phyloP scores from a whole-genome alignment of 257 asterid genomes.

The Leonotis leonurus region DNA sequence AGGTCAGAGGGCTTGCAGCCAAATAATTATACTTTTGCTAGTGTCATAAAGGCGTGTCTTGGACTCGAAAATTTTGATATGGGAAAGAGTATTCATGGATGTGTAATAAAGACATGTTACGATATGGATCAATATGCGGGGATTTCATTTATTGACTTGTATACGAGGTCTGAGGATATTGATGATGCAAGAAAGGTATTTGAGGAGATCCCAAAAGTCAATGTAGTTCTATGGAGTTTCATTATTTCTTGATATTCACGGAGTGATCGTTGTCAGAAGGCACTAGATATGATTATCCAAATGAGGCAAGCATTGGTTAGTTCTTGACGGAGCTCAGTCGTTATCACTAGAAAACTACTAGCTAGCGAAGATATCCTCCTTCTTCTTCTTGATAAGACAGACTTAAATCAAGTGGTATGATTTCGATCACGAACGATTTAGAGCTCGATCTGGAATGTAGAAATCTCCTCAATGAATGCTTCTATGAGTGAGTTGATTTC shows the following conservation, averaged over 20 bases:
- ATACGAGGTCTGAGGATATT: slow-evolving; percentile 58
- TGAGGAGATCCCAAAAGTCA: slow-evolving; percentile 68
- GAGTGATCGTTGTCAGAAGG: slow-evolving; percentile 56
- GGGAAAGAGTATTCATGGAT: slow-evolving; percentile 74
- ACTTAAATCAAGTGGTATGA: too few relatives aligned
- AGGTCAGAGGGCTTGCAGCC: slow-evolving; percentile 56
- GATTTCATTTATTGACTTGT: slow-evolving; percentile 76
- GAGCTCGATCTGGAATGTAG: too few relatives aligned
- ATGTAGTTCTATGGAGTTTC: slow-evolving; percentile 92
- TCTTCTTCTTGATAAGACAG: too few relatives aligned
- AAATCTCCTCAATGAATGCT: too few relatives aligned
- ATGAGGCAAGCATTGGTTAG: slow-evolving; percentile 51
- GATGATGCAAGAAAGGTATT: slow-evolving; percentile 63
- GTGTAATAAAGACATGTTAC: slow-evolving; percentile 57
- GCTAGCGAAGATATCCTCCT: too few relatives aligned
- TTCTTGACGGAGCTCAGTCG: too few relatives aligned
- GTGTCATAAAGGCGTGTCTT: slow-evolving; percentile 75
- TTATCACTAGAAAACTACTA: too few relatives aligned
- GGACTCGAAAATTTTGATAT: slow-evolving; percentile 43
- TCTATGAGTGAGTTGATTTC: too few relatives aligned
- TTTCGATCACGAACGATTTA: too few relatives aligned
- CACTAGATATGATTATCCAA: slow-evolving; percentile 48
- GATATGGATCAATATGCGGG: slow-evolving; percentile 72
- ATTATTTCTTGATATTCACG: slow-evolving; percentile 90
- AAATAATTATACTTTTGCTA: slow-evolving; percentile 74